A percentile compares a stretch with the other conserved stretches of the same genome.
These are phyloP conservation scores for Lojkania enalia DNA, from an alignment of 2,329 filamentous ascomycete species.

Conservation along the genomic window DNA sequence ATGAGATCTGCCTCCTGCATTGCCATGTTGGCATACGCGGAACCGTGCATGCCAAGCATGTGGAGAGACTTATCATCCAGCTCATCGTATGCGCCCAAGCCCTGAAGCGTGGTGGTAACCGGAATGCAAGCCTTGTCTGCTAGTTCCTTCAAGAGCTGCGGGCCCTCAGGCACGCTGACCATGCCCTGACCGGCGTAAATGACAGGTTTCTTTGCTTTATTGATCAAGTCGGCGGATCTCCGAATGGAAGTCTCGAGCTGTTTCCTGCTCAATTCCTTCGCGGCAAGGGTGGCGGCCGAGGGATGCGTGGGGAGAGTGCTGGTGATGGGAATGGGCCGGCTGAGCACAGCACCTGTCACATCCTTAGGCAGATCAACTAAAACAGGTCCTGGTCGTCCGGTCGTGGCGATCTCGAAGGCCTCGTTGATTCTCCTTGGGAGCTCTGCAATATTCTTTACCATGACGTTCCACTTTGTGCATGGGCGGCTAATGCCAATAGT, in stretches of 20 bases:
- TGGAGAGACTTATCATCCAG: slow-evolving; percentile 91
- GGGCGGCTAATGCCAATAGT: slow-evolving; percentile 90
- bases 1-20: slow-evolving; percentile 97
- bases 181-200: slow-evolving; percentile 95
- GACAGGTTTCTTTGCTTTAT: slow-evolving; percentile 88
- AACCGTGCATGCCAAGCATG: slow-evolving; percentile 99
- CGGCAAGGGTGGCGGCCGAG: slow-evolving; percentile 82
- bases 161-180: slow-evolving; percentile 76
- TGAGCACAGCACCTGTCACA: slow-evolving; percentile 82
- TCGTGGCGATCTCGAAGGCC: slow-evolving; percentile 96
- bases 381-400: slow-evolving; percentile 89
- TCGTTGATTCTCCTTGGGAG: slow-evolving; percentile 93
- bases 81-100: slow-evolving; percentile 90
- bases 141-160: slow-evolving; percentile 79
- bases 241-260: slow-evolving; percentile 74
- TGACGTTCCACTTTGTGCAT: slow-evolving; percentile 99
- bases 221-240: slow-evolving; percentile 80
- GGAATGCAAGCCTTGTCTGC: slow-evolving; percentile 88
- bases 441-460: slow-evolving; percentile 95
- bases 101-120: slow-evolving; percentile 93
- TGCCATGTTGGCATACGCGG: slow-evolving; percentile 95
- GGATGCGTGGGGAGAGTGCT: slow-evolving; percentile 75
- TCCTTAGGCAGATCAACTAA: slow-evolving; percentile 97
- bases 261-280: slow-evolving; percentile 70
- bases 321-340: slow-evolving; percentile 80